Evolutionary conservation across 1,284 basidiomycete species (phyloP), one percentile per base, ranked within the genome.

Genomic region (Cryptococcus floricola): DNA sequence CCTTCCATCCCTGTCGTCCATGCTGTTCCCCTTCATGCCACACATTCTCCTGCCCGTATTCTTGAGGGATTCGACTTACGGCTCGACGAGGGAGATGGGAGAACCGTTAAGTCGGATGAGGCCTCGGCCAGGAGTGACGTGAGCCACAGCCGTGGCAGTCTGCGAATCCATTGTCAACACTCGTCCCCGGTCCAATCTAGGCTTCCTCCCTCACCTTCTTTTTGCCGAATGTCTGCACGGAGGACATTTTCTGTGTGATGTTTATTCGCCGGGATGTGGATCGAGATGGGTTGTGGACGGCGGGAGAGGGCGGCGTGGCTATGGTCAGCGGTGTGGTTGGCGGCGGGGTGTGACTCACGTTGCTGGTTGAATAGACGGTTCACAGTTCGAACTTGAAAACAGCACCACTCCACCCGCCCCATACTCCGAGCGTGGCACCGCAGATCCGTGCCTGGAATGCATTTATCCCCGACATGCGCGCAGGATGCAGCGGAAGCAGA

Each of bases 141-240:
- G 88, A 61, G 93, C 93, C 77, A 96, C 93, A 61, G 93, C 93
- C 62, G 92, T 96, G 65, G 93, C 92, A 76, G 93, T 96, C 93
- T 93, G 72, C 42, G 48, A n/a, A 48, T 44, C 14, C 48, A 18
- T 28, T 41, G 31, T 41, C 38, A n/a, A 18, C 43, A 23, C 13
- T 48, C 46, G 9, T 10, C 43, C 45, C 48, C 54, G 52, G 28
- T 34, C 28, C 10, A 37, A n/a, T 39, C n/a, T n/a, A n/a, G 23
- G 50, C 16, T 27, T 18, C 4, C 41, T 31, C 53, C 77, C 84
- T 65, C 74, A 84, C 89, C 87, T 95, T 95, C 87, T 96, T 96
- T 89, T 96, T 96, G 80, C 92, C 92, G 81, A 96, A 96, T 64
- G 90, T 93, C 79, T 96, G 93, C 69, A 96, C 91, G 82, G 91